Evolutionary conservation across 345 rosid genomes (phyloP).

Genomic region (Citrus trifoliata): DNA sequence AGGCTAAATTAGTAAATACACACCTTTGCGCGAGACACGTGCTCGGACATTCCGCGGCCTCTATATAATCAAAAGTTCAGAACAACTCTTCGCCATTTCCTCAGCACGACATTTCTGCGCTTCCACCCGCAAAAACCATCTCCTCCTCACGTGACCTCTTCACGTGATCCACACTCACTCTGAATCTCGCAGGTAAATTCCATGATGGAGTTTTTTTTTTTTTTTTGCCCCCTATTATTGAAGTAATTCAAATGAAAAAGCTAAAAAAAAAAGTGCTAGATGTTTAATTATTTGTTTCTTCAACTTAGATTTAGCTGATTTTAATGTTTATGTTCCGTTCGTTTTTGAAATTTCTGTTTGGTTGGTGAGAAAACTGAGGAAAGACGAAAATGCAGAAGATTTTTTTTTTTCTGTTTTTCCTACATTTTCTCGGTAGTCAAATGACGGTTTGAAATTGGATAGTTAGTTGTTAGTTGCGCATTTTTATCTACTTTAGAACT

Average conservation of each 20-base stretch:
- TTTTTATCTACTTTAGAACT: not conserved
- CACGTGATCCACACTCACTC: not conserved
- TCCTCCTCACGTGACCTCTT: not conserved
- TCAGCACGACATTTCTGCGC: not conserved
- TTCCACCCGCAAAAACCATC: not conserved
- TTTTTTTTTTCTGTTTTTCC: not conserved
- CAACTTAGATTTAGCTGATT: not conserved
- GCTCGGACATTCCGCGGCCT: not conserved
- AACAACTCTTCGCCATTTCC: not conserved
- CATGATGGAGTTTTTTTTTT: not conserved
- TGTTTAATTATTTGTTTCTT: not conserved
- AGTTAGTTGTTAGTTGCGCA: not conserved
- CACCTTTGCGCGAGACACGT: not conserved
- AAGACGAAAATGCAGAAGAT: not conserved
- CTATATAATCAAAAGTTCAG: not conserved
- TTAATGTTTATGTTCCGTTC: not conserved
- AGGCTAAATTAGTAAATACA: constrained; percentile 3
- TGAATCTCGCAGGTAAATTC: not conserved
- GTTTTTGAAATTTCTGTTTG: not conserved
- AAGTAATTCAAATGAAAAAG: not conserved
- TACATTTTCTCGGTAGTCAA: constrained; percentile 3
- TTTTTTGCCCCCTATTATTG: too few relatives aligned
- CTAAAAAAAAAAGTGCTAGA: too few relatives aligned
- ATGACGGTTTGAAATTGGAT: not conserved
- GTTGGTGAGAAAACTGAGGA: not conserved